Evolutionary conservation across 1,139 yeast species (phyloP), one percentile per base, ranked within the genome.

Genomic region (Debaryomycetaceae sp.): DNA sequence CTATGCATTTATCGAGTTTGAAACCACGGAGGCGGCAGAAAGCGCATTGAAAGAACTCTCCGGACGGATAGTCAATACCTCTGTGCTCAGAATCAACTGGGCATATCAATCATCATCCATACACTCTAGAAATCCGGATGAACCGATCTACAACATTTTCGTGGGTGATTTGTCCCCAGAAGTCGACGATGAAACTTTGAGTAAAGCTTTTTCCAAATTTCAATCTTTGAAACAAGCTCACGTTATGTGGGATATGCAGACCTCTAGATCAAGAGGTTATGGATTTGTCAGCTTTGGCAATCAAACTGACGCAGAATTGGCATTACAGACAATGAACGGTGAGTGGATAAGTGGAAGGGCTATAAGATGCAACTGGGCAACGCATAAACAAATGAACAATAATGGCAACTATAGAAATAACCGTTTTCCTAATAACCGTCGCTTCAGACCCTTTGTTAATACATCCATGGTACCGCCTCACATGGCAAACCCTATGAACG

Each of bases 221-320:
- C 69, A 70, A 16, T 76, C 89, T 4, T 67, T 86, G 53, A 69
- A 80, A 38, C 95, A 87, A 58, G 96, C 96, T 14, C 91, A 88
- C 52, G 96, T 89, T 31, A 89, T 89, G 96, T 88, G 96, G 96
- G 96, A 89, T 61, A 87, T 87, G 95, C 91, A 85, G 58, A 86
- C 95, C 17, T 91, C 95, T 30, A 71, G 95, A 58, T 86, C 95
- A 5, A 74, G 96, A 63, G 95, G 96, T 16, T 89, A 88, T 56
- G 96, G 96, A 1, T 89, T 89, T 63, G 95, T 87, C n/a, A 83
- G 95, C 1, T 89, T 88, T 55, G 61, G 70, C 17, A 75, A 73
- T 26, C 79, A 75, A 42, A 61, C 67, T 9, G 94, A 87, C 48
- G 96, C 96, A 1, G 87, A 83, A 50, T 62, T 62, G 45, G 95